Evolutionary conservation across 805 yeast genomes (phyloP), one percentile per base, ranked within the genome.

Genomic region (Clavispora carvajalis): DNA sequence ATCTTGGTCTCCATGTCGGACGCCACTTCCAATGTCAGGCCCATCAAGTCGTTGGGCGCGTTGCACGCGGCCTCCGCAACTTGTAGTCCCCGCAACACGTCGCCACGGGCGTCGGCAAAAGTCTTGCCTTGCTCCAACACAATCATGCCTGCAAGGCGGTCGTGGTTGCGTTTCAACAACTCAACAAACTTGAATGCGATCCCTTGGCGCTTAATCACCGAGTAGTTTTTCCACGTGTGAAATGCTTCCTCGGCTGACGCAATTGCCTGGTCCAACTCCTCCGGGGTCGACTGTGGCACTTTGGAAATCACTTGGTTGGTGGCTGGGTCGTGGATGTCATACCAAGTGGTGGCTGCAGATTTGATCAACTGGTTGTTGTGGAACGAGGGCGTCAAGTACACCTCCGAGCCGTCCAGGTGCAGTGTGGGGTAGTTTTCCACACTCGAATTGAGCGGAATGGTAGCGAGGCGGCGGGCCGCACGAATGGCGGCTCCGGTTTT

Each of bases 21-120:
- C 23, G 87, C 75, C 13, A 82, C 89, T 54, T 81, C 88, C 42
- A 83, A 69, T 19, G 76, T 68, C 34, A 69, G 68, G 16, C 87
- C 89, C 56, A 76, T 74, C 48, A 81, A 63, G 52, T 81, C 85
- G 51, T 76, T 67, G 41, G 86, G 78, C 43, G 82, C 70, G 36
- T 75, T 74, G 53, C 85, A 79, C 11, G 87, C 80, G 38, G 83
- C 80, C 65, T 82, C 90, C 4, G 88, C 89, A 36, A 82, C 90
- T 61, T 82, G 90, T 35, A 82, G 69, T 4, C 90, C 90, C 41
- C 90, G 70, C 40, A 82, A 70, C 12, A 82, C 90, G 60, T 83
- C 74, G 15, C 89, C 90, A 55, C 71, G 65, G 39, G 90, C 90
- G 51, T 82, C 90, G 30, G 77, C 74, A 60, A 80, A 79, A 16